Conservation (phyloP, 108 stramenopile species). For the Conticribra weissflogii region DNA sequence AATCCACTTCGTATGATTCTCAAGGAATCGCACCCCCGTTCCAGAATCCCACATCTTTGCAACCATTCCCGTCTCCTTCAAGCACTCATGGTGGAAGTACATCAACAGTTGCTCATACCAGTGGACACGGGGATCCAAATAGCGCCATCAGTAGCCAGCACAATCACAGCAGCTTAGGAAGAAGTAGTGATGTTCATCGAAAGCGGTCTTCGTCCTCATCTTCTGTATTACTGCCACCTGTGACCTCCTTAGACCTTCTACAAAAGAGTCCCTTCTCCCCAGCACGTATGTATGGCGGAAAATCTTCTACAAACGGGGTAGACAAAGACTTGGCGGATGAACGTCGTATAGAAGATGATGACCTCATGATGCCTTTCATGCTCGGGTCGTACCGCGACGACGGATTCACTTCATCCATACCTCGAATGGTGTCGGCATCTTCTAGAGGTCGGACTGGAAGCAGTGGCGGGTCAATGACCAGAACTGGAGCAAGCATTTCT, state of each 20-base stretch:
- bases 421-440: slow-evolving; percentile 33
- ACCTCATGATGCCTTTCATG: slow-evolving; percentile 16
- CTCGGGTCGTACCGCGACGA: slow-evolving; percentile 41
- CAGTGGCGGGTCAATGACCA: slow-evolving; percentile 16
- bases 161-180: slow-evolving; percentile 5
- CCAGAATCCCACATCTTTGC: slow-evolving; percentile 28
- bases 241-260: slow-evolving; percentile 42
- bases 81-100: slow-evolving; percentile 6
- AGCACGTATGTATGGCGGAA: background rate
- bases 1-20: background rate
- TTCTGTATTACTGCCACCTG: slow-evolving; percentile 38
- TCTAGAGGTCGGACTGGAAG: slow-evolving; percentile 26
- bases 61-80: slow-evolving; percentile 6
- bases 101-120: slow-evolving; percentile 7
- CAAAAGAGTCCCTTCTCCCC: slow-evolving; percentile 44
- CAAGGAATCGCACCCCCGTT: slow-evolving; percentile 25
- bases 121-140: slow-evolving; percentile 1
- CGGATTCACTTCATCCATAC: slow-evolving; percentile 36
- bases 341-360: slow-evolving; percentile 13
- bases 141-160: slow-evolving; percentile 14
- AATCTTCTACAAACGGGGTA: background rate
- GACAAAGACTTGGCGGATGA: slow-evolving; percentile 4
- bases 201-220: slow-evolving; percentile 33
- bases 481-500: slow-evolving; percentile 13
- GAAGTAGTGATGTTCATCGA: slow-evolving; percentile 7